phyloP scores from a whole-genome alignment of 1,284 basidiomycete genomes.

The Moesziomyces globuligerus region DNA sequence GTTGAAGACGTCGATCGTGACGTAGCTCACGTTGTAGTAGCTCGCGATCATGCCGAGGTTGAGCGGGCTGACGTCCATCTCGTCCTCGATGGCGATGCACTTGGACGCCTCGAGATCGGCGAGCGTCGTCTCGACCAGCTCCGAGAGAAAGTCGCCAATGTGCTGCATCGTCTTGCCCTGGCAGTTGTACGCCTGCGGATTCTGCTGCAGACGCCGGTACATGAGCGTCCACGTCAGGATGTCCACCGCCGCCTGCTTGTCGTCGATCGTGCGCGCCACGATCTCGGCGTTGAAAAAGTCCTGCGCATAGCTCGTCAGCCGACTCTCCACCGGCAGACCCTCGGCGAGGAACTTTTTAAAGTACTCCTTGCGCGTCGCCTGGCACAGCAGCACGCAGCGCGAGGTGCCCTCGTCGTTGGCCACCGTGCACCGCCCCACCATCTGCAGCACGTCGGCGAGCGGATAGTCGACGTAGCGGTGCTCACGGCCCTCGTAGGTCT shows the following conservation, averaged over 20 bases:
- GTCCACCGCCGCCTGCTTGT: slow-evolving; percentile 71
- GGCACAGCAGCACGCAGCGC: slow-evolving; percentile 94
- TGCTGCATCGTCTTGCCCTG: slow-evolving; percentile 62
- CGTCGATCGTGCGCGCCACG: slow-evolving; percentile 95
- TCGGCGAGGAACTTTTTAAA: slow-evolving; percentile 99
- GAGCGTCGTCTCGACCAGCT: slow-evolving; percentile 92
- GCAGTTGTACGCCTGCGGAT: slow-evolving; percentile 70
- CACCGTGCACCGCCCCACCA: slow-evolving; percentile 93
- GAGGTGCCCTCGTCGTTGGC: slow-evolving; percentile 77
- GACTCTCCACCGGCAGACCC: slow-evolving; percentile 93
- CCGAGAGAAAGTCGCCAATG: slow-evolving; percentile 74
- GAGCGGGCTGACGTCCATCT: slow-evolving; percentile 70
- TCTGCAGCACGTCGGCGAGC: slow-evolving; percentile 95
- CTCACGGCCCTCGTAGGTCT: slow-evolving; percentile 78
- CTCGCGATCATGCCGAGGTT: slow-evolving; percentile 70
- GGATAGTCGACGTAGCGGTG: slow-evolving; percentile 94
- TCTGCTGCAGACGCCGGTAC: slow-evolving; percentile 95
- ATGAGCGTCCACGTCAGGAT: slow-evolving; percentile 95
- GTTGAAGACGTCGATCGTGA: slow-evolving; percentile 95
- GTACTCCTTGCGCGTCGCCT: slow-evolving; percentile 92
- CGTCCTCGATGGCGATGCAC: slow-evolving; percentile 86
- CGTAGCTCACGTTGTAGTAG: slow-evolving; percentile 76
- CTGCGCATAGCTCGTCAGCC: slow-evolving; percentile 73
- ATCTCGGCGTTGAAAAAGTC: slow-evolving; percentile 99
- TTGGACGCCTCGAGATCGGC: slow-evolving; percentile 91